Base-by-base conservation (phyloP, 805 yeast genomes). In the Ogataea minuta region DNA sequence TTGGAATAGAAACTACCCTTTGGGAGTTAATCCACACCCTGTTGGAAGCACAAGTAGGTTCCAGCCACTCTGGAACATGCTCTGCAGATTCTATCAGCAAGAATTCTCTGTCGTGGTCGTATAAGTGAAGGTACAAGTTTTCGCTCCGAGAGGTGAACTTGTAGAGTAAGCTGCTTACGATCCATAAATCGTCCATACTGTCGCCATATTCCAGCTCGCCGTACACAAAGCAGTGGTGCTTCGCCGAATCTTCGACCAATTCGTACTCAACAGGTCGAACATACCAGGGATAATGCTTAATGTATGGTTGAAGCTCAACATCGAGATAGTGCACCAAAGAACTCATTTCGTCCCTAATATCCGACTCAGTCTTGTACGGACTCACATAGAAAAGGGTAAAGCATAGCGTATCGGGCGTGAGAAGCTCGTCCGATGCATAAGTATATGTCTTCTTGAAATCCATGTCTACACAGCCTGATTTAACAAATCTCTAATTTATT, bases 101-200 rank as follows among this genome's bases (percentile, higher is more conserved):
- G 31, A 74, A 71, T 42, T 81, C 87, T 6, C 80, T 77, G 31
- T 76, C 82, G 2, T 70, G 67, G 49, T 79, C 86, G 43, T 65
- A 62, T 2, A 66, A 44, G 27, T 69, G 74, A 4, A 76, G 64
- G 50, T 62, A 74, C 2, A 75, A 36, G 39, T 67, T 70, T 9
- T 42, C 30, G 30, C 50, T 44, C 19, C 57, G 38, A 4, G 52
- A 44, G 2, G 59, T 46, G 36, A 74, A 61, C 3, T 64, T 55
- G 42, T 57, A 60, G 5, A 79, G 50, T 1, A 77, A 34, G 5
- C 62, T 54, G 1, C 70, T 54, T 4, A 77, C 45, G 6, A 79
- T 52, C 58, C 70, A 60, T 40, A 71, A 73, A 48, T 78, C 83
- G 9, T 59, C 62, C 14, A 61, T 40, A 10, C 62, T 54, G 23